phyloP scores from a whole-genome alignment of 1,284 basidiomycete genomes.

The Farysia itapuensis region DNA sequence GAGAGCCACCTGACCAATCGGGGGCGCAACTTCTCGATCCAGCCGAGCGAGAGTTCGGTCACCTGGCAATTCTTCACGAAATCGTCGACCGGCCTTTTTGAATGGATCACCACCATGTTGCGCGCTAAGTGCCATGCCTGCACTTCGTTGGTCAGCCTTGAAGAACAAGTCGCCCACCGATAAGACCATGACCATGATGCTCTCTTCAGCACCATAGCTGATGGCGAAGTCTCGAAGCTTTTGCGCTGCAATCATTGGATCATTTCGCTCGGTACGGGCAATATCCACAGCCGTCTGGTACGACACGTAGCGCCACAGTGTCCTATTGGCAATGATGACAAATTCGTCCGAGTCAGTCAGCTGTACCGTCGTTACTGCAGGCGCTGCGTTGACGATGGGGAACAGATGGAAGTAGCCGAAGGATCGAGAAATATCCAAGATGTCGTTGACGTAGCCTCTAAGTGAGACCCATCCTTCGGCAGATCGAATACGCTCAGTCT shows the following conservation, averaged over 20 bases:
- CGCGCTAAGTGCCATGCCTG: constrained; percentile 13
- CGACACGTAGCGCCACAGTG: constrained; percentile 90
- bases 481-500: constrained; percentile 81
- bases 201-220: constrained; percentile 91
- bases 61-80: constrained; percentile 46
- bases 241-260: constrained; percentile 96
- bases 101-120: constrained; percentile 29
- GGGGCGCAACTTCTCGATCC: constrained; percentile 80
- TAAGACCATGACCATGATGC: constrained; percentile 98
- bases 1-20: constrained; percentile 83
- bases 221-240: constrained; percentile 96
- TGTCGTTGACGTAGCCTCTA: constrained; percentile 89
- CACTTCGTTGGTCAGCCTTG: constrained; percentile 57
- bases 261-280: constrained; percentile 75
- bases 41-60: constrained; percentile 65
- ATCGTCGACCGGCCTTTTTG: constrained; percentile 45
- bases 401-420: constrained; percentile 92
- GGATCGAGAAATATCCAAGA: constrained; percentile 84
- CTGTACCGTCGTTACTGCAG: constrained; percentile 73
- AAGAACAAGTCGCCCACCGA: constrained; percentile 77
- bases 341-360: constrained; percentile 90
- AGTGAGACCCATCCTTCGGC: constrained; percentile 96
- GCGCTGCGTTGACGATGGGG: constrained; percentile 86
- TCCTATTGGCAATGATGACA: constrained; percentile 89
- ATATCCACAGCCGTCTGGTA: constrained; percentile 97